A percentile compares a stretch with the other conserved stretches of the same genome.
These are phyloP conservation scores for Peziza echinospora DNA, from an alignment of 495 filamentous ascomycete genomes.

Conservation along the genomic window DNA sequence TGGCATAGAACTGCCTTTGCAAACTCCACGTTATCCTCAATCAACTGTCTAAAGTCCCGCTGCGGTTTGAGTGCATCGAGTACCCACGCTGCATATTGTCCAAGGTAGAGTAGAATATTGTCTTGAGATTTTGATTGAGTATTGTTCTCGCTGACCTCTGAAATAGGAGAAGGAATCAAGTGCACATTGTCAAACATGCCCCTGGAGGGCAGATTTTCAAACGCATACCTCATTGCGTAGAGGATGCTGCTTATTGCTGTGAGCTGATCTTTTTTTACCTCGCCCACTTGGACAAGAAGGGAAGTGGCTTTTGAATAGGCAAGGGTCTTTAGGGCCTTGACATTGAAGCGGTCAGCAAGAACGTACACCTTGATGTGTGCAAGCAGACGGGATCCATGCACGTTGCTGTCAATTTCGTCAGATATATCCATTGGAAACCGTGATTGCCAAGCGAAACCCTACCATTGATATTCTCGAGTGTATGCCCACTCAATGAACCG, in stretches of 20 bases:
- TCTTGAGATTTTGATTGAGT: too few relatives aligned
- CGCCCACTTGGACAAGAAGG: not conserved
- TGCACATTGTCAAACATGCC: too few relatives aligned
- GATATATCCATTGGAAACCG: too few relatives aligned
- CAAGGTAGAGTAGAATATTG: not conserved
- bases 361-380: not conserved
- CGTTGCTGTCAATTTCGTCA: too few relatives aligned
- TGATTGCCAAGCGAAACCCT: too few relatives aligned
- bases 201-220: not conserved
- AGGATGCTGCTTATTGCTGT: not conserved
- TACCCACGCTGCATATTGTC: not conserved
- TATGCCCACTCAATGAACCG: conserved; percentile 9
- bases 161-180: not conserved
- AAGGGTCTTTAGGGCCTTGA: not conserved
- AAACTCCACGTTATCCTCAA: not conserved
- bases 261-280: too few relatives aligned
- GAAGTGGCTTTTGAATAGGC: not conserved
- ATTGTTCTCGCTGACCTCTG: not conserved
- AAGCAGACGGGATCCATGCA: too few relatives aligned
- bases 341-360: not conserved
- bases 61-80: not conserved
- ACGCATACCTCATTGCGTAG: not conserved
- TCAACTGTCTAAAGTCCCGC: not conserved
- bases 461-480: conserved; percentile 4
- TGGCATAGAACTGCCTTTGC: too few relatives aligned